Percentiles rank a stretch among this genome's conserved stretches.
phyloP scores from a whole-genome alignment of 805 yeast species.

The Saccharomycopsis guyanensis region DNA sequence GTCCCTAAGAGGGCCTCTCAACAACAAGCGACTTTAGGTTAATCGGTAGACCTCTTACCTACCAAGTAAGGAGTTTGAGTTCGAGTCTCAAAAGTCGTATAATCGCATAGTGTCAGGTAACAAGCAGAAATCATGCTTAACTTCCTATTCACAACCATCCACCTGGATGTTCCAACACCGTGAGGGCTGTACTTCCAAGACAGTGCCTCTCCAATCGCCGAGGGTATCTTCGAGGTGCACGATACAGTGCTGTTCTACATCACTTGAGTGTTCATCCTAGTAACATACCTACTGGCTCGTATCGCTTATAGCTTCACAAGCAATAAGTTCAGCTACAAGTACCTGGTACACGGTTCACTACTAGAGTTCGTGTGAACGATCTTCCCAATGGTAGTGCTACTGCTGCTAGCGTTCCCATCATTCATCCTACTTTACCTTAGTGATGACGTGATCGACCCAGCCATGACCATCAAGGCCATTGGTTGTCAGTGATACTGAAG shows the following conservation, averaged over 20 bases:
- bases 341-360: slow-evolving; percentile 24
- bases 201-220: slow-evolving; percentile 22
- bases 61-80: too few species aligned
- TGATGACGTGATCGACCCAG: slow-evolving; percentile 20
- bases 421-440: too few species aligned
- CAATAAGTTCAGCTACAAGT: slow-evolving; percentile 22
- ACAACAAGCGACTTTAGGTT: too few species aligned
- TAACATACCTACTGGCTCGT: slow-evolving; percentile 21
- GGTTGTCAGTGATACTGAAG: slow-evolving; percentile 23
- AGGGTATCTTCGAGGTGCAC: slow-evolving; percentile 23
- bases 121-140: too few species aligned
- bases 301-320: slow-evolving; percentile 17
- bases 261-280: slow-evolving; percentile 17
- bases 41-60: too few species aligned
- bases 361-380: slow-evolving; percentile 26
- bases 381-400: too few species aligned
- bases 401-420: too few species aligned
- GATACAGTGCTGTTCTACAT: slow-evolving; percentile 24
- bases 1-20: too few species aligned
- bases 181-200: slow-evolving; percentile 24
- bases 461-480: slow-evolving; percentile 22
- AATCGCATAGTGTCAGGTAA: too few species aligned
- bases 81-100: too few species aligned
- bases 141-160: too few species aligned
- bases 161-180: slow-evolving; percentile 26